Percentiles rank a stretch among this genome's conserved stretches.
These are phyloP conservation scores for Naganishia antarctica DNA, from an alignment of 768 basidiomycete genomes.

Conservation along the genomic window DNA sequence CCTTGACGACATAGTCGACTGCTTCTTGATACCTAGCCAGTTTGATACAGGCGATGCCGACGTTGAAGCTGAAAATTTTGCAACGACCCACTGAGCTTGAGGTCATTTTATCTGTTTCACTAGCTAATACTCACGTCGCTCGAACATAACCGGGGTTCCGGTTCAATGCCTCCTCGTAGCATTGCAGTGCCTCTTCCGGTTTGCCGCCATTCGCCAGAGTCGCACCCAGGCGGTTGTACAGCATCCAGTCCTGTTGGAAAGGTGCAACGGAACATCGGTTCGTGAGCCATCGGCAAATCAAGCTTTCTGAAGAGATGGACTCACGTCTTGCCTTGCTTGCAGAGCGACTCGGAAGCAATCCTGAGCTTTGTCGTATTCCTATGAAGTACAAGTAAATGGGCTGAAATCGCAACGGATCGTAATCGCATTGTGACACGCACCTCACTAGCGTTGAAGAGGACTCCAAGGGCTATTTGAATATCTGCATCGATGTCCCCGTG, in stretches of 20 bases:
- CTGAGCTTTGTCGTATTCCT: constrained; percentile 87
- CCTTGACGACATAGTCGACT: constrained; percentile 78
- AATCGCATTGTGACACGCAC: constrained; percentile 50
- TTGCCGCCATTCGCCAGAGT: constrained; percentile 81
- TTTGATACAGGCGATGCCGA: constrained; percentile 88
- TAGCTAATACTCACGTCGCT: constrained; percentile 58
- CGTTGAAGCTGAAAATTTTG: constrained; percentile 64
- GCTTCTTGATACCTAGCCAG: constrained; percentile 79
- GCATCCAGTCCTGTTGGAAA: constrained; percentile 69
- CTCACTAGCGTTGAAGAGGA: constrained; percentile 86
- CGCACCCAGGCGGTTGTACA: constrained; percentile 91
- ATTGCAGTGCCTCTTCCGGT: constrained; percentile 74
- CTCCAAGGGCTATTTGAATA: constrained; percentile 88
- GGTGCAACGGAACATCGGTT: neutral
- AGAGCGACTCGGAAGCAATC: constrained; percentile 91
- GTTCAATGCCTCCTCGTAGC: constrained; percentile 78
- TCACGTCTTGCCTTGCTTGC: constrained; percentile 77
- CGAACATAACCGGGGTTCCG: constrained; percentile 85
- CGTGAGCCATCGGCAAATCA: neutral
- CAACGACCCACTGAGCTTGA: neutral
- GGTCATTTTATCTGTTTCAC: constrained; percentile 6
- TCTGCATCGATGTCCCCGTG: constrained; percentile 76
- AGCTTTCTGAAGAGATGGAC: constrained; percentile 22
- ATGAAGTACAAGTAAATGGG: neutral
- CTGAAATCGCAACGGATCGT: neutral